phyloP scores from a whole-genome alignment of 2,329 filamentous ascomycete species.

The Calonectria crousiana region DNA sequence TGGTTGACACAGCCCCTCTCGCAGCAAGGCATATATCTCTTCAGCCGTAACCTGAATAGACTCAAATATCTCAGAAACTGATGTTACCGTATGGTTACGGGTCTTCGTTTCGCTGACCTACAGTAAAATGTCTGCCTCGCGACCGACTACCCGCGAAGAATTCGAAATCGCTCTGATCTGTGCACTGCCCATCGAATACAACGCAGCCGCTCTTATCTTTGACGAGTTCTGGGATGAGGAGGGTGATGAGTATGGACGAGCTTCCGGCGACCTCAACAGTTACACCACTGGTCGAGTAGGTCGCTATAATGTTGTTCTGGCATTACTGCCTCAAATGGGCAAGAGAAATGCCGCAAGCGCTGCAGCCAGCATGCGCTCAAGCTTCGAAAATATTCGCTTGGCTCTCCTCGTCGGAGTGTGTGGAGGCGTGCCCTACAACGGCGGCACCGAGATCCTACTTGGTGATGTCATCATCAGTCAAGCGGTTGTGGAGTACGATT shows the following conservation, averaged over 20 bases:
- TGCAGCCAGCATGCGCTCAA: conserved; percentile 45
- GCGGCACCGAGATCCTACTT: conserved; percentile 38
- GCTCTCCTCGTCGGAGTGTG: conserved; percentile 55
- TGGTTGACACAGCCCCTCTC: neutral
- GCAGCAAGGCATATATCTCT: neutral
- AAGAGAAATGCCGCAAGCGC: conserved; percentile 44
- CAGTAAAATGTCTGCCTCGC: neutral
- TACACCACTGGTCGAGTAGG: conserved; percentile 43
- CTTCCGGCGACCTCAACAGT: conserved; percentile 26
- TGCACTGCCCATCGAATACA: conserved; percentile 14
- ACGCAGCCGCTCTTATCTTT: neutral
- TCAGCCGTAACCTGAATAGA: neutral
- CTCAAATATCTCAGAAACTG: neutral
- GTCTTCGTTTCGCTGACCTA: neutral
- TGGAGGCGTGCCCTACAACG: conserved; percentile 48
- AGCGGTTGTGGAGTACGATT: conserved; percentile 46
- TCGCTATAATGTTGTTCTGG: conserved; percentile 44
- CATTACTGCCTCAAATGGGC: conserved; percentile 43
- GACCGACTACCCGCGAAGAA: neutral
- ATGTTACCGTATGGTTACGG: neutral
- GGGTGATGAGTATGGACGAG: neutral
- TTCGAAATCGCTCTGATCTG: conserved; percentile 32
- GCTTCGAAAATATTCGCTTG: conserved; percentile 48
- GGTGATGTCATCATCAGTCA: conserved; percentile 50
- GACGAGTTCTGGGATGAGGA: conserved; percentile 18